A percentile compares a stretch with the other conserved stretches of the same genome.
Conservation (phyloP, 805 yeast species). For the Saccharomycopsis sp. region DNA sequence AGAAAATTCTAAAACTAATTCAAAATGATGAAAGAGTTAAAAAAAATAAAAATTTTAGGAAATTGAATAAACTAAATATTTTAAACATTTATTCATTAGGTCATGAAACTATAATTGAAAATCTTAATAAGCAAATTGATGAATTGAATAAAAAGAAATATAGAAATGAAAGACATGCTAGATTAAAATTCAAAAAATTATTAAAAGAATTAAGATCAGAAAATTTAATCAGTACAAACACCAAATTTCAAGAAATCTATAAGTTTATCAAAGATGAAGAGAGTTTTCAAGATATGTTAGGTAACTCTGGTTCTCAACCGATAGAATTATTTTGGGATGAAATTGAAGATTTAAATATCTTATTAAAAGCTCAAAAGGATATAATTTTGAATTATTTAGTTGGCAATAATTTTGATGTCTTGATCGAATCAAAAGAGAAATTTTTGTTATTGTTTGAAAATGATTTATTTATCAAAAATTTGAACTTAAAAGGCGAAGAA, state of each 20-base stretch:
- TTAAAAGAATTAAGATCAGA: slow-evolving; percentile 28
- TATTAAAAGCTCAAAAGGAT: slow-evolving; percentile 48
- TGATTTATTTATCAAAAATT: slow-evolving; percentile 11
- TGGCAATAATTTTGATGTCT: slow-evolving; percentile 13
- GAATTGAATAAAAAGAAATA: slow-evolving; percentile 31
- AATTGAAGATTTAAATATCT: slow-evolving; percentile 49
- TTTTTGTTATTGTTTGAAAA: slow-evolving; percentile 18
- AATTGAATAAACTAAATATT: slow-evolving; percentile 49
- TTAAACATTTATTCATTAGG: slow-evolving; percentile 38
- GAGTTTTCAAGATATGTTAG: slow-evolving; percentile 51
- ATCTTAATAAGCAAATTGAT: slow-evolving; percentile 20
- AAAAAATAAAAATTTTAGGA: slow-evolving; percentile 45
- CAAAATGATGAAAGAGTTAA: slow-evolving; percentile 40
- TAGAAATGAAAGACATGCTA: slow-evolving; percentile 51
- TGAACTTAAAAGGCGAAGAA: slow-evolving; percentile 22
- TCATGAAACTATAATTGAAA: slow-evolving; percentile 22
- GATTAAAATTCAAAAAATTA: slow-evolving; percentile 46
- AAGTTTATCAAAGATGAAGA: slow-evolving; percentile 41
- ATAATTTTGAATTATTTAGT: slow-evolving; percentile 42
- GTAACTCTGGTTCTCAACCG: slow-evolving; percentile 70
- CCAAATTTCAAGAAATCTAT: slow-evolving; percentile 51
- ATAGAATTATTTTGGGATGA: slow-evolving; percentile 68
- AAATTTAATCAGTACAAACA: slow-evolving; percentile 35
- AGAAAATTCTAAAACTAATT: slow-evolving; percentile 27
- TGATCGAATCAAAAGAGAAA: slow-evolving; percentile 2